phyloP scores from a whole-genome alignment of 345 rosid species.

The Erysimum cheiranthoides region DNA sequence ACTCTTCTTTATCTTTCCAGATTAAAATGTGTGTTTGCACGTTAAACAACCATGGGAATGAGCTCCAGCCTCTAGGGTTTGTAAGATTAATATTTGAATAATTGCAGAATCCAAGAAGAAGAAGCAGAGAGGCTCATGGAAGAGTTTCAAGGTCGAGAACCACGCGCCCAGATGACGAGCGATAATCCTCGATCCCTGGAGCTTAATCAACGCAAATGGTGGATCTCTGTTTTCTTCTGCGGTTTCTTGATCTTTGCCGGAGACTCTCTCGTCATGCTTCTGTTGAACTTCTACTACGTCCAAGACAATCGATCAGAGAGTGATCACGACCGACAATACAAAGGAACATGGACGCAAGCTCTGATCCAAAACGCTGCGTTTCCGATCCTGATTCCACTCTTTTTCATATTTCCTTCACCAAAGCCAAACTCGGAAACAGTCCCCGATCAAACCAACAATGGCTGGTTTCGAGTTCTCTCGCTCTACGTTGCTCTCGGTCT shows the following conservation, averaged over 20 bases:
- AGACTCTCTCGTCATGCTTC: constrained; percentile 42
- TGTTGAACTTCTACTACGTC: constrained; percentile 42
- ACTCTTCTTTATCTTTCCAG: constrained; percentile 21
- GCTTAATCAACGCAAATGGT: constrained; percentile 41
- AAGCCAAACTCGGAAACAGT: constrained; percentile 16
- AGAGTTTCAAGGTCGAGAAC: constrained; percentile 31
- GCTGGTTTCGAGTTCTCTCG: constrained; percentile 29
- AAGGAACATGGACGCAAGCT: constrained; percentile 49
- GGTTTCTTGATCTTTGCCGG: constrained; percentile 39
- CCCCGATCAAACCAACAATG: constrained; percentile 1
- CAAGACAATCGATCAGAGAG: constrained; percentile 37
- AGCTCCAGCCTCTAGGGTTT: constrained; percentile 24
- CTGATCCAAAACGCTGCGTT: constrained; percentile 45
- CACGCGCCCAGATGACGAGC: constrained; percentile 11
- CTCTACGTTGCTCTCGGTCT: constrained; percentile 49
- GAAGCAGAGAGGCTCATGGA: constrained; percentile 35
- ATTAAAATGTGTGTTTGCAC: constrained; percentile 40
- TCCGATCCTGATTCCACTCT: constrained; percentile 41
- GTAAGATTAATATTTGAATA: neutral
- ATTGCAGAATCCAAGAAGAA: constrained; percentile 11
- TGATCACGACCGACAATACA: constrained; percentile 35
- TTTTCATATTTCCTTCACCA: constrained; percentile 37
- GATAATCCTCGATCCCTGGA: constrained; percentile 23
- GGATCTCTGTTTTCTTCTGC: constrained; percentile 40
- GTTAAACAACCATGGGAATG: constrained; percentile 37